These are phyloP conservation scores for Bassia scoparia DNA, from an alignment of 148 eudicot species.

Conservation along the genomic window DNA sequence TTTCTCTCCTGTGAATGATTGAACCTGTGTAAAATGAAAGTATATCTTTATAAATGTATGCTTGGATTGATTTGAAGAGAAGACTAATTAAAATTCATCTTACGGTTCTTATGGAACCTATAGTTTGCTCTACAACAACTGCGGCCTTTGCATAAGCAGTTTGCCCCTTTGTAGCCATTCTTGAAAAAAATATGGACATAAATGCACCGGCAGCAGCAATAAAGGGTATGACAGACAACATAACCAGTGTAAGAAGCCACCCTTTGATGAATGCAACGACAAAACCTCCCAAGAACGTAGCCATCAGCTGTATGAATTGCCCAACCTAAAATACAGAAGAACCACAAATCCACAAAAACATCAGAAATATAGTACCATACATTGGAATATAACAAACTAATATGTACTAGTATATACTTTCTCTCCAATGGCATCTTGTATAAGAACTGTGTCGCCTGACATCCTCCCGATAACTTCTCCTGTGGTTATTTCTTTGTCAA, in stretches of 20 bases:
- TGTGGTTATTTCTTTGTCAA: conserved; percentile 66
- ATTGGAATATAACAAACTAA: no score
- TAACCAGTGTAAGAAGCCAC: conserved; percentile 79
- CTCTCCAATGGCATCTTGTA: conserved; percentile 78
- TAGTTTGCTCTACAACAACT: conserved; percentile 63
- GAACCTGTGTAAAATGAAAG: no score
- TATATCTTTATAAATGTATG: no score
- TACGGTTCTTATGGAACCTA: conserved; percentile 89
- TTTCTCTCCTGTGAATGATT: conserved; percentile 64
- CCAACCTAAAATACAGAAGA: conserved; percentile 54
- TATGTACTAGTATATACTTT: conserved; percentile 42
- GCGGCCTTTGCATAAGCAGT: conserved; percentile 74
- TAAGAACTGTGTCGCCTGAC: conserved; percentile 75
- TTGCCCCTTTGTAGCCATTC: conserved; percentile 58
- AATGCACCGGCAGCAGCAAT: conserved; percentile 50
- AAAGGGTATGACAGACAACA: conserved; percentile 56
- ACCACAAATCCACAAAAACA: not conserved
- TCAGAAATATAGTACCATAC: not conserved
- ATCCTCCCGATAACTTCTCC: conserved; percentile 76
- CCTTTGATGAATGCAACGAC: conserved; percentile 67
- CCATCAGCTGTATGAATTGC: conserved; percentile 55
- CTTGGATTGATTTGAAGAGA: no score
- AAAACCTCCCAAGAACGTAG: conserved; percentile 74
- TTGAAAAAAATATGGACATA: conserved; percentile 46
- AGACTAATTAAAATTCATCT: no score